phyloP scores from a whole-genome alignment of 2,329 filamentous ascomycete species.

The Ceratocystis huliohia region DNA sequence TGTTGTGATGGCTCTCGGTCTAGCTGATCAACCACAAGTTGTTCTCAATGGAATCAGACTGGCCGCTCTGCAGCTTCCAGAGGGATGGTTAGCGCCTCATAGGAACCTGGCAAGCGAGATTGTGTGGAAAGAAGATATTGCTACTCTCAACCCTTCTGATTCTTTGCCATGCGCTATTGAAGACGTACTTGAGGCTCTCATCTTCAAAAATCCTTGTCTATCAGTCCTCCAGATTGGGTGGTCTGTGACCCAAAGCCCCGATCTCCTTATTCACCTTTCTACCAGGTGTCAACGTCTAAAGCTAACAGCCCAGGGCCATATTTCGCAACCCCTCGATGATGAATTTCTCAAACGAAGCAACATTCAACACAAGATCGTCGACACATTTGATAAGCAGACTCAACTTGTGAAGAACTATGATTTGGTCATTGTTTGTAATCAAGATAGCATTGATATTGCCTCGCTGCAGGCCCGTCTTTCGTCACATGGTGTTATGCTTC shows the following conservation, averaged over 20 bases:
- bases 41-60: slow-evolving; percentile 35
- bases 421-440: slow-evolving; percentile 7
- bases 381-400: background rate
- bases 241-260: background rate
- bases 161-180: slow-evolving; percentile 18
- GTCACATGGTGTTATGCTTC: slow-evolving; percentile 11
- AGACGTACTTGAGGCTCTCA: slow-evolving; percentile 27
- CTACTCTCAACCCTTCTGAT: slow-evolving; percentile 21
- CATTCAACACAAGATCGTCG: slow-evolving; percentile 5
- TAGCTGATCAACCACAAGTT: slow-evolving; percentile 29
- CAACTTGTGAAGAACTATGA: slow-evolving; percentile 9
- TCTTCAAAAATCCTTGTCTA: slow-evolving; percentile 32
- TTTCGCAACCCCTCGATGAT: background rate
- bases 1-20: slow-evolving; percentile 33
- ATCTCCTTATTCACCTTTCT: background rate
- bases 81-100: slow-evolving; percentile 36
- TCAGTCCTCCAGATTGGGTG: slow-evolving; percentile 32
- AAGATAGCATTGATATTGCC: slow-evolving; percentile 14
- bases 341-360: background rate
- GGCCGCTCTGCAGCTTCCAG: slow-evolving; percentile 23
- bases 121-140: slow-evolving; percentile 34
- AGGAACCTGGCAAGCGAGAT: slow-evolving; percentile 39
- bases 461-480: slow-evolving; percentile 4
- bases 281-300: background rate
- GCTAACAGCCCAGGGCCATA: slow-evolving; percentile 1